Evolutionary conservation across 306 rosid genomes (phyloP), one percentile per base, ranked within the genome.

Genomic region (Ceratonia siliqua): DNA sequence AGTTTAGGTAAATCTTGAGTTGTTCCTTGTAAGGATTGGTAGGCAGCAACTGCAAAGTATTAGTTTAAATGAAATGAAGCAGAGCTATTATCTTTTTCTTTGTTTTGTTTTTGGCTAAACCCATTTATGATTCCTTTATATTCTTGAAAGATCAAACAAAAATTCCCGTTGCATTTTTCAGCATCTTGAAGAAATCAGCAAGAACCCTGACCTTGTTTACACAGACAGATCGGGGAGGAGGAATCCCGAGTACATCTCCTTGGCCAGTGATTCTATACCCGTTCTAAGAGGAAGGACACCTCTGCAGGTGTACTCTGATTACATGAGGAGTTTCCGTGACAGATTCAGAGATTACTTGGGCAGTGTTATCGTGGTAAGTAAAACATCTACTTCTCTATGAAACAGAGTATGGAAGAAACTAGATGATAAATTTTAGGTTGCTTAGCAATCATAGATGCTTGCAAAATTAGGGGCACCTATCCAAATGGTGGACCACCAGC

Each of bases 231-330:
- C 95, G 46, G 99, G 97, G 43, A 86, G 92, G 76, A 89, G 98
- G 70, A 94, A 94, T 73, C 96, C 89, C 0, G 99, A 94, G 82
- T 92, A 90, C 83, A 82, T 95, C 61, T 89, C 99, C 2, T 76
- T 95, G 81, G 99, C 98, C 0, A 90, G 97, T 79, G 99, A 95
- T 74, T 80, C 87, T 39, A 27, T 89, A 81, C 93, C 99, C 36
- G 95, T 95, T 76, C 96, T 95, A 2, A 48, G 62, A 83, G 99
- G 99, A 84, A 87, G 99, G 85, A 92, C 97, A 5, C 99, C 99
- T 14, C 70, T 95, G 49, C 99, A 95, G 83, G 98, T 89, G 1
- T 95, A 95, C 79, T 65, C 89, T 0, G 99, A 95, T 68, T 92
- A 77, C 85, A 95, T 95, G 99, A 88, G 85, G 75, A 95, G 97